Conservation (phyloP, 2,329 filamentous ascomycete genomes). For the Pleurostoma richardsiae region DNA sequence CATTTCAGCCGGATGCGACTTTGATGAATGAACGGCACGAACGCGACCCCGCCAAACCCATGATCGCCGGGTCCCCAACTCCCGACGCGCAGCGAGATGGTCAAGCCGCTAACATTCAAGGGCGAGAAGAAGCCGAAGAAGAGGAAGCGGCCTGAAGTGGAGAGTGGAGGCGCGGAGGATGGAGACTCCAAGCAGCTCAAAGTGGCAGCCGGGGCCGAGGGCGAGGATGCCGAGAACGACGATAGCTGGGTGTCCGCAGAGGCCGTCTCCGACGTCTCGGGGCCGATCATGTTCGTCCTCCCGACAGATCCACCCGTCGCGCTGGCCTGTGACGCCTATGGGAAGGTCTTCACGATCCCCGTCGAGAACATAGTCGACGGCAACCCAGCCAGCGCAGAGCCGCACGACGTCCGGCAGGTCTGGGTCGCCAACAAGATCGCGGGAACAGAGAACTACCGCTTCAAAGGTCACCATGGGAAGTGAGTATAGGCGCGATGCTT, state of each 20-base stretch:
- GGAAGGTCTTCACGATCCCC: conserved; percentile 75
- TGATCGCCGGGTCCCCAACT: too few species aligned
- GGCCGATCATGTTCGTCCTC: conserved; percentile 78
- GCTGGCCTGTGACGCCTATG: conserved; percentile 79
- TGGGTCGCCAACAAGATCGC: conserved; percentile 84
- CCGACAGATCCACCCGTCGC: conserved; percentile 69
- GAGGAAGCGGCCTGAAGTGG: conserved; percentile 65
- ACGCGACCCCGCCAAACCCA: too few species aligned
- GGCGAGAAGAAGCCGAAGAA: conserved; percentile 96
- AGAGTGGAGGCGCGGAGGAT: conserved; percentile 28
- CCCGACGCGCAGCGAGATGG: conserved; percentile 45
- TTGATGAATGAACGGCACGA: too few species aligned
- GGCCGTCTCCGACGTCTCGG: conserved; percentile 64
- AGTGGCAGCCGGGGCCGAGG: conserved; percentile 26
- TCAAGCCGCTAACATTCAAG: conserved; percentile 91
- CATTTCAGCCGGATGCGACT: too few species aligned
- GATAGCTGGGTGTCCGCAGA: conserved; percentile 93
- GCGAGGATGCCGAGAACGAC: conserved; percentile 51
- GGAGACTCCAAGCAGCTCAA: conserved; percentile 24
- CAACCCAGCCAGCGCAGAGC: conserved; percentile 80
- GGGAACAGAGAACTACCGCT: conserved; percentile 74
- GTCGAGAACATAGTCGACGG: conserved; percentile 87
- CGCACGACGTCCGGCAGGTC: conserved; percentile 92
- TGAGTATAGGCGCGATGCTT: conserved; percentile 29
- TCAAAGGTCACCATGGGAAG: conserved; percentile 89